A percentile compares a stretch with the other conserved stretches of the same genome.
phyloP scores from a whole-genome alignment of 176 grass and related monocot genomes.

The Cenchrus purpureus region DNA sequence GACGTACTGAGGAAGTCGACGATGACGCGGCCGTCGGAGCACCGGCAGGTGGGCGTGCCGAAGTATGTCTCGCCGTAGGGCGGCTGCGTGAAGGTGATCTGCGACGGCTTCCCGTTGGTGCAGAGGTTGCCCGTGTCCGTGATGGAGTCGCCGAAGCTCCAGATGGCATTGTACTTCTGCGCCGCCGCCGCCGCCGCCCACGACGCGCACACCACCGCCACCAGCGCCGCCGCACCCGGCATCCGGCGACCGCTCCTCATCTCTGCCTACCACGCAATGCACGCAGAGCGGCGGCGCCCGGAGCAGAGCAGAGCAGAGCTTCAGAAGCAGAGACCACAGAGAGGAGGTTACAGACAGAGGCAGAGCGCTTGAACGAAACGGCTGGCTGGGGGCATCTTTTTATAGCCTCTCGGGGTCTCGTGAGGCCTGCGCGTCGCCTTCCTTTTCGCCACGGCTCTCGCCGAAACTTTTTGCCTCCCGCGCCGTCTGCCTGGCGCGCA shows the following conservation, averaged over 20 bases:
- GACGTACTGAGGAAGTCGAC: conserved; percentile 61
- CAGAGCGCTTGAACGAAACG: conserved; percentile 12
- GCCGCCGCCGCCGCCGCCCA: not conserved
- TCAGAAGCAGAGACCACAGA: not conserved
- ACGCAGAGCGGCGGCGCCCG: not conserved
- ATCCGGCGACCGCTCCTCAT: conserved; percentile 7
- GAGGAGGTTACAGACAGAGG: not conserved
- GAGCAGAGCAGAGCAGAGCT: not conserved
- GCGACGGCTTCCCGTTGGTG: conserved; percentile 50
- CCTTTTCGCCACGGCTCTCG: not conserved
- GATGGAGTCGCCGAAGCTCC: conserved; percentile 80
- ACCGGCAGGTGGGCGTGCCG: conserved; percentile 66
- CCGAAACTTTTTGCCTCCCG: conserved; percentile 18
- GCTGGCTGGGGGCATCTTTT: not conserved
- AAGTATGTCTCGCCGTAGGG: conserved; percentile 81
- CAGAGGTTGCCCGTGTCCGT: conserved; percentile 80
- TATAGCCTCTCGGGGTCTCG: conserved; percentile 40
- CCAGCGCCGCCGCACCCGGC: not conserved
- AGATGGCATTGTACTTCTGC: conserved; percentile 72
- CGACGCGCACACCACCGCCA: conserved; percentile 12
- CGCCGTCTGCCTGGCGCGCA: not conserved
- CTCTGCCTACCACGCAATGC: not conserved
- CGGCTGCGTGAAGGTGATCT: conserved; percentile 69
- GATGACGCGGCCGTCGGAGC: conserved; percentile 65
- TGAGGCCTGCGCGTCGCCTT: not conserved